Evolutionary conservation across 1,284 basidiomycete species (phyloP), one percentile per base, ranked within the genome.

Genomic region (Papiliotrema nemorosa): DNA sequence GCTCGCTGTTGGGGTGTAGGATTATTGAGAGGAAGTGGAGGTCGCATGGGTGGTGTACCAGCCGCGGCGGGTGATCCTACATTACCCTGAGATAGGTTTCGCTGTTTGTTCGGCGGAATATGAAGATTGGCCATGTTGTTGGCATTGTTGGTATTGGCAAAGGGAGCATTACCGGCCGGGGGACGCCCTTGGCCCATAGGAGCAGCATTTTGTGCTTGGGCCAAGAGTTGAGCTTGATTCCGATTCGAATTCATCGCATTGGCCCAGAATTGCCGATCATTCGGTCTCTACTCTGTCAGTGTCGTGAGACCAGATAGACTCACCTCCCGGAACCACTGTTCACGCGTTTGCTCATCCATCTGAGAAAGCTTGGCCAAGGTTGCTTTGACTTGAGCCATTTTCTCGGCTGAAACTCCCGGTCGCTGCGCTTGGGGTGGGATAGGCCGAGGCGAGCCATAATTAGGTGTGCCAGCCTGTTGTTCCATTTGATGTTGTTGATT

Each of bases 311-410:
- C 7, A 40, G 20, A 7, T 22, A 7, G 14, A 57, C 62, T 53
- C 34, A 70, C 67, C 38, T 58, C 59, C 26, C 54, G 54, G 29
- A 72, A 69, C 9, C 61, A 54, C 27, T 38, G 50, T 31, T 63
- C 62, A 22, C 70, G 46, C 40, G 69, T 62, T 16, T 58, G 60
- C 3, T 70, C 69, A 2, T 54, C 50, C 59, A 73, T 60, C 21
- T 43, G 41, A 25, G 55, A 50, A 12, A 72, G 55, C 27, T 63
- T 55, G 22, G 55, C 43, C 21, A 64, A 42, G 7, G 38, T 41
- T 13, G 35, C 41, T 35, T 42, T 41, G 39, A 42, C 24, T 18
- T 21, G 39, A 26, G 39, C 47, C 14, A 24, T n/a, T 33, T 42
- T 20, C 24, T 42, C 29, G 13, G 24, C 20, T 26, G 38, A 46